Percentiles rank a stretch among this genome's conserved stretches.
Evolutionary conservation across 177 flowering plant species (phyloP).

Genomic region (Vitis hybrid): DNA sequence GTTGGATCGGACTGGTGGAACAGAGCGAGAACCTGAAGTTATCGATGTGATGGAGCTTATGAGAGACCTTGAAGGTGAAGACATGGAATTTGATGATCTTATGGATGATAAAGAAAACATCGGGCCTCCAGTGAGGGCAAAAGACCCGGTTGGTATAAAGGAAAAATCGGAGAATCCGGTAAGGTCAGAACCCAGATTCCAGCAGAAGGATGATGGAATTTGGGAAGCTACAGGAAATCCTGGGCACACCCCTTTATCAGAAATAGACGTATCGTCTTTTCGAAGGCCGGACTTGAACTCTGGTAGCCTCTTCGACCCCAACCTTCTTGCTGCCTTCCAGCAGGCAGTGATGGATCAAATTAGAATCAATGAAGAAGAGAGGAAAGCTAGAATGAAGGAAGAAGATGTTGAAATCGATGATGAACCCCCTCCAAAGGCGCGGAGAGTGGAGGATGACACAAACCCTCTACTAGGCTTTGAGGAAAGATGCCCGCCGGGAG

Average conservation of each 20-base stretch:
- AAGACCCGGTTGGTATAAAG: constrained; percentile 14
- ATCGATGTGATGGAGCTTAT: constrained; percentile 48
- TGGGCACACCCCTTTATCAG: constrained; percentile 25
- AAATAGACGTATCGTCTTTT: constrained; percentile 37
- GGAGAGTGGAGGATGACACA: constrained; percentile 10
- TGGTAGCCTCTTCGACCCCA: constrained; percentile 69
- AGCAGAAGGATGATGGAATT: neutral
- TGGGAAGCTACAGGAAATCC: neutral
- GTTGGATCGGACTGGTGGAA: neutral
- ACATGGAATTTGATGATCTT: constrained; percentile 20
- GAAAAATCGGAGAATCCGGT: constrained; percentile 10
- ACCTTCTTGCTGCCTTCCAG: constrained; percentile 64
- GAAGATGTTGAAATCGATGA: neutral
- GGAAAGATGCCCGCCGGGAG: constrained; percentile 75
- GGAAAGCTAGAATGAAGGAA: constrained; percentile 9
- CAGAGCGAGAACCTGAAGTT: constrained; percentile 29
- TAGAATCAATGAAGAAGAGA: constrained; percentile 27
- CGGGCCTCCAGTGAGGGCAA: constrained; percentile 23
- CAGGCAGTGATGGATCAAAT: constrained; percentile 46
- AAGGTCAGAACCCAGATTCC: neutral
- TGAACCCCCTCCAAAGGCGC: constrained; percentile 26
- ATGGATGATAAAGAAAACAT: constrained; percentile 55
- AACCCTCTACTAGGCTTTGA: constrained; percentile 38
- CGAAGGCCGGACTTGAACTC: constrained; percentile 66
- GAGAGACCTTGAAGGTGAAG: constrained; percentile 58